Conservation (phyloP, 441 rosid genomes). For the Gossypium trilobum region DNA sequence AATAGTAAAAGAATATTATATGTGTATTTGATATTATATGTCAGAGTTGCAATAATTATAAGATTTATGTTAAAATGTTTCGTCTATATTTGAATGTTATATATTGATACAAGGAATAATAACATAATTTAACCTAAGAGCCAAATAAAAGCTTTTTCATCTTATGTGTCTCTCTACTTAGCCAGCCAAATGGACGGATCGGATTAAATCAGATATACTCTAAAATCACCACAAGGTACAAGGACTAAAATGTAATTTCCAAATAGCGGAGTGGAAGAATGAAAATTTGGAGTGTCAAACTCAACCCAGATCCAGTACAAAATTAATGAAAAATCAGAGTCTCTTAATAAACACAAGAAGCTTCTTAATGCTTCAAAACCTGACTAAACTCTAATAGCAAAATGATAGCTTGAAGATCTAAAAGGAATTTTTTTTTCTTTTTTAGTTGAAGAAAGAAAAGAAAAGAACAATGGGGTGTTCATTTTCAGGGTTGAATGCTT, state of each 20-base stretch:
- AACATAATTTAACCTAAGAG: too few relatives aligned
- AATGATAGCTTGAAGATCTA: constrained; percentile 16
- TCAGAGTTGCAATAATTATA: too few relatives aligned
- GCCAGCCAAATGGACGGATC: not conserved
- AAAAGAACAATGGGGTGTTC: constrained; percentile 60
- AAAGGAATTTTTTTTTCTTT: not conserved
- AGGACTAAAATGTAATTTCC: not conserved
- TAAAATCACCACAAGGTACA: not conserved
- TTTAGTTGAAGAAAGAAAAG: not conserved
- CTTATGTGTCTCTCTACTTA: not conserved
- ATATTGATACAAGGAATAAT: too few relatives aligned
- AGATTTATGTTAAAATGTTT: too few relatives aligned
- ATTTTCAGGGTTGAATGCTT: constrained; percentile 84
- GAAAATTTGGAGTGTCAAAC: not conserved
- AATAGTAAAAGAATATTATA: too few relatives aligned
- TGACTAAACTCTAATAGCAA: not conserved
- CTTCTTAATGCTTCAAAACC: not conserved
- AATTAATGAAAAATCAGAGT: not conserved
- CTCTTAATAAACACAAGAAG: not conserved
- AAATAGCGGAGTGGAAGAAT: not conserved
- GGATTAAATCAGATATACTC: not conserved
- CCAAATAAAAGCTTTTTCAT: too few relatives aligned
- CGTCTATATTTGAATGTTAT: too few relatives aligned
- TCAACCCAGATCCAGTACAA: not conserved
- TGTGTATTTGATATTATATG: too few relatives aligned